Percentiles rank a stretch among this genome's conserved stretches.
Conservation (phyloP, 345 rosid genomes). For the Clausena lansium region DNA sequence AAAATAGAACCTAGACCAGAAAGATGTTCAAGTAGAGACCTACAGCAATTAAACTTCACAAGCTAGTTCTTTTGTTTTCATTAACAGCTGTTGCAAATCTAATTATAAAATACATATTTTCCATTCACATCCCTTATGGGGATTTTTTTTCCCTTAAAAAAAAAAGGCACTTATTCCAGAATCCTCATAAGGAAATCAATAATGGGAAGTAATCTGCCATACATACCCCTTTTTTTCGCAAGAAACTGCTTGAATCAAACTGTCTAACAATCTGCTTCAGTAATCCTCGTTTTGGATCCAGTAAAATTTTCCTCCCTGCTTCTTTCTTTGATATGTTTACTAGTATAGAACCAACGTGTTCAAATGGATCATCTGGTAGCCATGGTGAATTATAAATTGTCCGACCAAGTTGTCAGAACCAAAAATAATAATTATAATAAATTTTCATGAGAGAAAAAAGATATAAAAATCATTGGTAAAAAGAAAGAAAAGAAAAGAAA, state of each 20-base stretch:
- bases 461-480: not conserved
- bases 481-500: not conserved
- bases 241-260: slow-evolving; percentile 61
- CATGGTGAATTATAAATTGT: slow-evolving; percentile 10
- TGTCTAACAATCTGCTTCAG: slow-evolving; percentile 83
- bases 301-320: slow-evolving; percentile 70
- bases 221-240: slow-evolving; percentile 88
- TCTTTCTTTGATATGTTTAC: slow-evolving; percentile 85
- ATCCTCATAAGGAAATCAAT: not conserved
- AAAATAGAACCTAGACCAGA: not conserved
- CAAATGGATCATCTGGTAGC: slow-evolving; percentile 79
- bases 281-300: slow-evolving; percentile 77
- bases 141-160: not conserved
- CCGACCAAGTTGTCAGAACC: slow-evolving; percentile 3
- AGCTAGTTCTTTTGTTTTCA: not conserved
- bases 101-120: not conserved
- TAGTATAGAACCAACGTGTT: slow-evolving; percentile 90
- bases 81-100: not conserved
- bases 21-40: slow-evolving; percentile 4
- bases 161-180: not conserved
- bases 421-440: not conserved
- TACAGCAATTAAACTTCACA: not conserved
- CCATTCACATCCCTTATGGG: not conserved
- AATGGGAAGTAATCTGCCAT: slow-evolving; percentile 9
- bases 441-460: not conserved